These are phyloP conservation scores for Stephania cephalantha DNA, from an alignment of 164 flowering plant genomes.

Conservation along the genomic window DNA sequence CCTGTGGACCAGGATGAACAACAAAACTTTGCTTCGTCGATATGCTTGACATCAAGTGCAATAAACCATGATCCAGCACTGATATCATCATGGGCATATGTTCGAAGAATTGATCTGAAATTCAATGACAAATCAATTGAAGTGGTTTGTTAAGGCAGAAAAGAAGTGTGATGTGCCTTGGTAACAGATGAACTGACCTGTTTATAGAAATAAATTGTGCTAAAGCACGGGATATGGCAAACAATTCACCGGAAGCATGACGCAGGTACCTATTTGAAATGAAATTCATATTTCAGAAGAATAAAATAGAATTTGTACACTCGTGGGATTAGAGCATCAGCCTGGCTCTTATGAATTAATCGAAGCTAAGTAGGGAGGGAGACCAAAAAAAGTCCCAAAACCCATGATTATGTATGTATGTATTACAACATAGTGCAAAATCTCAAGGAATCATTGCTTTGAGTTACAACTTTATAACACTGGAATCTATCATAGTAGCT, in stretches of 20 bases:
- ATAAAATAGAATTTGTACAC: not conserved
- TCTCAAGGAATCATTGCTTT: no score
- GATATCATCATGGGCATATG: constrained; percentile 95
- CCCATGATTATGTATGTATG: no score
- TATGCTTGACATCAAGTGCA: constrained; percentile 75
- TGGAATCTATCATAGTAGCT: not conserved
- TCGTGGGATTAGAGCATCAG: no score
- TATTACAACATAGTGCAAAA: no score
- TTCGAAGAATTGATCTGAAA: constrained; percentile 63
- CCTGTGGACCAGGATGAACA: constrained; percentile 94
- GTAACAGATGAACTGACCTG: constrained; percentile 34
- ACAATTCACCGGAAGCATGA: constrained; percentile 94
- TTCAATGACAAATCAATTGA: constrained; percentile 3
- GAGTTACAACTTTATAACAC: not conserved
- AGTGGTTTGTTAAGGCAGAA: not conserved
- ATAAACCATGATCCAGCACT: constrained; percentile 93
- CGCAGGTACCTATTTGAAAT: constrained; percentile 61
- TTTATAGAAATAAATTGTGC: constrained; percentile 86
- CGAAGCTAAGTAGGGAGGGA: no score
- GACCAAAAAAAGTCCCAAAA: no score
- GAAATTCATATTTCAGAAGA: constrained; percentile 7
- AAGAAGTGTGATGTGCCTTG: not conserved
- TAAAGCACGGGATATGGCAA: constrained; percentile 72
- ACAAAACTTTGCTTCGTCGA: constrained; percentile 80
- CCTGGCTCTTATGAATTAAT: no score